Evolutionary conservation across 805 yeast species (phyloP), one percentile per base, ranked within the genome.

Genomic region (Saccharomyces eubayanus): DNA sequence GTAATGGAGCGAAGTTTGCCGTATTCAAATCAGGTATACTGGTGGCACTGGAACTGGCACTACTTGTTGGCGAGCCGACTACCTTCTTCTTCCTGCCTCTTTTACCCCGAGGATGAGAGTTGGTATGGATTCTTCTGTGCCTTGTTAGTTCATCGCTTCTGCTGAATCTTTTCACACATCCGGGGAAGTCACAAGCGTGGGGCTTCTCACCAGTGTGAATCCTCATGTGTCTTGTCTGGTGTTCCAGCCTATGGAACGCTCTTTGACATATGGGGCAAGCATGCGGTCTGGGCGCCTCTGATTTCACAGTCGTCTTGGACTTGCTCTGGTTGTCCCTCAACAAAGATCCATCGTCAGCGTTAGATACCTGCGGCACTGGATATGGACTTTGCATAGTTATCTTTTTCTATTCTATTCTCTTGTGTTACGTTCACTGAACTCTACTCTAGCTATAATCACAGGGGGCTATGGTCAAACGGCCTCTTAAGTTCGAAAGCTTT

Each of bases 201-300:
- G 92, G 92, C 65, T 83, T 85, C 63, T 86, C 91, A 28, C 92
- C 92, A 0, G 92, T 85, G 63, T 85, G 92, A 11, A 90, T 85
- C 62, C 91, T 73, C 55, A 85, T 83, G 62, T 85, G 92, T 62
- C 92, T 76, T 8, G 90, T 84, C 64, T 84, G 89, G 68, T 85
- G 92, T 62, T 85, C 92, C 46, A 85, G 67, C 54, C 92, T 74
- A 64, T 84, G 89, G 65, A 85, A 85, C 0, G 88, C 89, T 67
- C 85, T 82, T 43, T 80, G 80, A 65, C 92, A 85, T 64, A 84
- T 75, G 3, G 89, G 85, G 64, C 92, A 85, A 57, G 83, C 81
- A 69, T 83, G 85, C 1, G 91, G 91, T 68, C 81, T 59, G 41
- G 72, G 71, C 28, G 69, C 67, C n/a, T 64, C 66, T 36, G 43